A percentile compares a stretch with the other conserved stretches of the same genome.
These are phyloP conservation scores for Euphorbia peplus DNA, from an alignment of 345 rosid genomes.

Conservation along the genomic window DNA sequence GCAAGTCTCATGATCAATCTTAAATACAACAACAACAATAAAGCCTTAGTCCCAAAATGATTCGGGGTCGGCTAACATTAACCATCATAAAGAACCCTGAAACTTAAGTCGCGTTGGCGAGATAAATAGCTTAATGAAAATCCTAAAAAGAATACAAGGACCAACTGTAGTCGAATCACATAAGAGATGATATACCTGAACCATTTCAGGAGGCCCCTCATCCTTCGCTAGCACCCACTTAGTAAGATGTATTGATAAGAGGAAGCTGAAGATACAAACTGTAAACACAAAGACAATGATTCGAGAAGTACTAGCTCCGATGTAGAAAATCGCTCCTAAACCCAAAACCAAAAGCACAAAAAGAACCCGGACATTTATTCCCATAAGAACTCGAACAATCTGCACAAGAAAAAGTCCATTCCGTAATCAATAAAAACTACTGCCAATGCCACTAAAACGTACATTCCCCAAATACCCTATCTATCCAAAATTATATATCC, in stretches of 20 bases:
- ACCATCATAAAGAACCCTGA: too few relatives aligned
- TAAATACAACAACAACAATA: too few relatives aligned
- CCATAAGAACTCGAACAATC: conserved; percentile 79
- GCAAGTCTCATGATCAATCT: not conserved
- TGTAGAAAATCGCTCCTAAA: conserved; percentile 68
- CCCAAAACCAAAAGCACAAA: conserved; percentile 60
- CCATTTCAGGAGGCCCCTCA: conserved; percentile 99
- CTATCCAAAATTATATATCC: not conserved
- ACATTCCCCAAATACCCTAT: not conserved
- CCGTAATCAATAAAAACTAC: not conserved
- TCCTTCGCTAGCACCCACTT: conserved; percentile 98
- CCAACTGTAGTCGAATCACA: not conserved
- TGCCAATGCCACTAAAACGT: not conserved
- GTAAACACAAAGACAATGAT: conserved; percentile 88
- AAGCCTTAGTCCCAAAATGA: too few relatives aligned
- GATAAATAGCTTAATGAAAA: not conserved
- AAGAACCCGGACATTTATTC: conserved; percentile 76
- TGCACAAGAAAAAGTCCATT: conserved; percentile 33
- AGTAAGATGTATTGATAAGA: conserved; percentile 68
- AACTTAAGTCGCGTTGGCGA: too few relatives aligned
- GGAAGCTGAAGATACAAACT: conserved; percentile 78
- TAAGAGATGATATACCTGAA: conserved; percentile 49
- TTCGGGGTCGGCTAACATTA: too few relatives aligned
- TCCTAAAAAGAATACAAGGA: not conserved
- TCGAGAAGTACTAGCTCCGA: conserved; percentile 91